These are phyloP conservation scores for Fusarium piperis DNA, from an alignment of 2,329 filamentous ascomycete species.

Conservation along the genomic window DNA sequence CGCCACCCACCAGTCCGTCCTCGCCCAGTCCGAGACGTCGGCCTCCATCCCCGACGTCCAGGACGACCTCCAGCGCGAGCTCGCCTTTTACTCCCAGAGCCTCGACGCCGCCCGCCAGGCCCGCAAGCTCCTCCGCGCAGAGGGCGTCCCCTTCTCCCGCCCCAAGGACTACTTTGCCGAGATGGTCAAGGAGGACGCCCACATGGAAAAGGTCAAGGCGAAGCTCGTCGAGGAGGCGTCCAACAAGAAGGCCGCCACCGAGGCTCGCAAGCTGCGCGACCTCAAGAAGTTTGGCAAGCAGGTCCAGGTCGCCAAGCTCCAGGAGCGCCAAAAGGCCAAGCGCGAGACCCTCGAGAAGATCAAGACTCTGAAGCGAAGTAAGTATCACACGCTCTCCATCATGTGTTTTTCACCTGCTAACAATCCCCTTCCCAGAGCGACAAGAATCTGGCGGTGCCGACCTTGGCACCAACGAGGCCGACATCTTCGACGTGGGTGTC, in stretches of 20 bases:
- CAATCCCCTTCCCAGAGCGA: constrained; percentile 75
- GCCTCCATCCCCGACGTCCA: constrained; percentile 81
- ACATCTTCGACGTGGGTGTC: constrained; percentile 91
- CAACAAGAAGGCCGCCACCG: constrained; percentile 88
- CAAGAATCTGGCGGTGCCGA: constrained; percentile 71
- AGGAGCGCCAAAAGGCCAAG: constrained; percentile 94
- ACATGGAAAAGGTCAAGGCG: constrained; percentile 96
- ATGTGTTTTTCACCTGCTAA: constrained; percentile 34
- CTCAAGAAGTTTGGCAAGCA: constrained; percentile 99
- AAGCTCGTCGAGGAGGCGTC: constrained; percentile 94
- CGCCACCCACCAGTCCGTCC: constrained; percentile 81
- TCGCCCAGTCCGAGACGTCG: constrained; percentile 71
- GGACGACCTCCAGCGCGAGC: constrained; percentile 91
- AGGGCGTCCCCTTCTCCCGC: constrained; percentile 85
- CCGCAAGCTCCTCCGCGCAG: constrained; percentile 78
- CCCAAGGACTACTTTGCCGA: constrained; percentile 97
- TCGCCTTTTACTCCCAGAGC: constrained; percentile 92
- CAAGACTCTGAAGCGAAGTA: constrained; percentile 93
- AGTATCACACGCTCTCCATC: constrained; percentile 48
- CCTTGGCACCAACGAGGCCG: constrained; percentile 77
- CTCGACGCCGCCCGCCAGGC: constrained; percentile 80
- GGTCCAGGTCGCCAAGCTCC: constrained; percentile 94
- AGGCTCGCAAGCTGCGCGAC: constrained; percentile 91
- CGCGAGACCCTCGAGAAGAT: constrained; percentile 95
- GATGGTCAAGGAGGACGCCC: constrained; percentile 98